Percentiles rank a stretch among this genome's conserved stretches.
Evolutionary conservation across 768 basidiomycete genomes (phyloP).

Genomic region (Boletus reticulatus): DNA sequence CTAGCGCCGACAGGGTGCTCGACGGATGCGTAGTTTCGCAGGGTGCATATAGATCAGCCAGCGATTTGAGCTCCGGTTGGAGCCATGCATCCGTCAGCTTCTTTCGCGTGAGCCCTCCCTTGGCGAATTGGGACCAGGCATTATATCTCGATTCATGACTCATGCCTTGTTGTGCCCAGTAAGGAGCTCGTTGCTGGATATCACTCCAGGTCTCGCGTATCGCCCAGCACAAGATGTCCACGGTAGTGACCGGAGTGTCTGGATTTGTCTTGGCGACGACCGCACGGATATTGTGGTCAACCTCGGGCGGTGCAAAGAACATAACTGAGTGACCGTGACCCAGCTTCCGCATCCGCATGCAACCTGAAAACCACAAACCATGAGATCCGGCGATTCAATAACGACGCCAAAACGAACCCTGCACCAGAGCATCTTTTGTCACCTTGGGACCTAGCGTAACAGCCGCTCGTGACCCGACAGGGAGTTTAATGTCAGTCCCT

Average conservation of each 20-base stretch:
- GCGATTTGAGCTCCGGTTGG: too few relatives aligned
- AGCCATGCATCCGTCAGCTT: too few relatives aligned
- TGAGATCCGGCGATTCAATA: too few relatives aligned
- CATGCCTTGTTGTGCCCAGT: constrained; percentile 25
- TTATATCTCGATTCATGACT: constrained; percentile 2
- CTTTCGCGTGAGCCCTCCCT: not conserved
- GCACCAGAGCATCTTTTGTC: constrained; percentile 33
- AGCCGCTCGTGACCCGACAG: constrained; percentile 28
- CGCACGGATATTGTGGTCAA: constrained; percentile 36
- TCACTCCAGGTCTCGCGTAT: constrained; percentile 40
- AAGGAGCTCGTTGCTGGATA: not conserved
- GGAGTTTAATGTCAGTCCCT: constrained; percentile 37
- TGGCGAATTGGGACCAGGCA: constrained; percentile 13
- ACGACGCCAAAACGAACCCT: constrained; percentile 32
- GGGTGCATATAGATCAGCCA: too few relatives aligned
- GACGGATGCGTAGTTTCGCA: too few relatives aligned
- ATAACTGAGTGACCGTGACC: constrained; percentile 45
- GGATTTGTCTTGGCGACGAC: constrained; percentile 6
- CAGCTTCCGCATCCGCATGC: constrained; percentile 50
- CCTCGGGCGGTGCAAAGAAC: constrained; percentile 43
- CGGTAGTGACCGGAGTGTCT: not conserved
- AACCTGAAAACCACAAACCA: constrained; percentile 29
- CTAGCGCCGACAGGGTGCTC: too few relatives aligned
- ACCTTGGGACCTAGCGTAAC: constrained; percentile 37
- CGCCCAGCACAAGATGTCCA: constrained; percentile 42